phyloP scores from a whole-genome alignment of 176 grass and related monocot species.

The Carex littledalei region DNA sequence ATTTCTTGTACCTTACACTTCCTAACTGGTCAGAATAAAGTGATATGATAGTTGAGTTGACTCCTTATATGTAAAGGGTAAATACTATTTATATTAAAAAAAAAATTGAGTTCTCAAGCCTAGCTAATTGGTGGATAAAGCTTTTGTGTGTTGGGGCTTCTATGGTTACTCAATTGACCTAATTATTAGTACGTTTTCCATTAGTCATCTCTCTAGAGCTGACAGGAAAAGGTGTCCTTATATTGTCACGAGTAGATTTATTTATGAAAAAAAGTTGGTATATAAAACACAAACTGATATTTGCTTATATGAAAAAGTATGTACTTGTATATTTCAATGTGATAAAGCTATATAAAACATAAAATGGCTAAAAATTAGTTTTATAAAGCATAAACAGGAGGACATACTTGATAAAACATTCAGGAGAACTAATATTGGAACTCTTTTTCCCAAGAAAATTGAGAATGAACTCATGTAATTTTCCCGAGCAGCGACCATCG shows the following conservation, averaged over 20 bases:
- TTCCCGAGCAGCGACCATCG: background rate
- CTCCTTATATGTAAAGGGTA: background rate
- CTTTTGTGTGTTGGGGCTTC: background rate
- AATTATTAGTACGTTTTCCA: background rate
- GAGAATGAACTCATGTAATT: slow-evolving; percentile 25
- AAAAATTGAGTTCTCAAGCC: background rate
- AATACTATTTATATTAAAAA: background rate
- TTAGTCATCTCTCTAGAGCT: background rate
- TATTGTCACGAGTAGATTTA: background rate
- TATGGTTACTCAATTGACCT: background rate
- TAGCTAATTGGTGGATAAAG: background rate
- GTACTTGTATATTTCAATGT: background rate
- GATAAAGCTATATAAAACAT: background rate
- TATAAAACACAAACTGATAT: background rate
- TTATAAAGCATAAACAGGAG: background rate
- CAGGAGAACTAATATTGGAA: background rate
- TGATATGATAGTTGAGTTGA: background rate
- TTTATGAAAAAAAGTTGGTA: background rate
- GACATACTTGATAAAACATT: background rate
- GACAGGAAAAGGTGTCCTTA: background rate
- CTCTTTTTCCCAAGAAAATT: slow-evolving; percentile 27
- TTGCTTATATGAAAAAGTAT: background rate
- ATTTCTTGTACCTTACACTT: background rate
- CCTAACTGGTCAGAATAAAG: background rate
- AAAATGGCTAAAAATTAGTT: background rate